Evolutionary conservation across 306 rosid species (phyloP).

Genomic region (Senna tora): DNA sequence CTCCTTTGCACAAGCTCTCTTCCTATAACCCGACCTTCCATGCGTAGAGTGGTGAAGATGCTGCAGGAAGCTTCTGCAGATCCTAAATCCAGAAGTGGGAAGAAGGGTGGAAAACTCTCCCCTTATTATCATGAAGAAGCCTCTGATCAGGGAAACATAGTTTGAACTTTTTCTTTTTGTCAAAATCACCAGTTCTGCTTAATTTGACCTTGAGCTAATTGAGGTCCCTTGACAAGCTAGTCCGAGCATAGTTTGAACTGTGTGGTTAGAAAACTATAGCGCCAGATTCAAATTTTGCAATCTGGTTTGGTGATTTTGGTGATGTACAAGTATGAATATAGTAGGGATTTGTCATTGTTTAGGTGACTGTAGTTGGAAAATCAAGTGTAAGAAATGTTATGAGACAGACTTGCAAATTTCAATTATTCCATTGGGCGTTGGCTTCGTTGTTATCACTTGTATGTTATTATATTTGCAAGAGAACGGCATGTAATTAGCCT

Average conservation of each 20-base stretch:
- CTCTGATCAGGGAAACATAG: constrained; percentile 41
- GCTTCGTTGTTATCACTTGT: constrained; percentile 3
- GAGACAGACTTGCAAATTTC: constrained; percentile 10
- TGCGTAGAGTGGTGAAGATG: constrained; percentile 74
- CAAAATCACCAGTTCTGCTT: too few species aligned
- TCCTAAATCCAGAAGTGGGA: constrained; percentile 41
- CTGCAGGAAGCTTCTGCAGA: constrained; percentile 54
- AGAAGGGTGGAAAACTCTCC: constrained; percentile 53
- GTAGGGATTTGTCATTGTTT: neutral
- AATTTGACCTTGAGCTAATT: too few species aligned
- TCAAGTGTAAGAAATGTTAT: constrained; percentile 30
- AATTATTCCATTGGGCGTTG: neutral
- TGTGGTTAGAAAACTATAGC: constrained; percentile 6
- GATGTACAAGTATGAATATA: neutral
- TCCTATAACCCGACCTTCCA: constrained; percentile 74
- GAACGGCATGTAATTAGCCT: constrained; percentile 2
- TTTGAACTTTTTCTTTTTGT: too few species aligned
- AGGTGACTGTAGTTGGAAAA: constrained; percentile 28
- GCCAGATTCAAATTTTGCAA: constrained; percentile 7
- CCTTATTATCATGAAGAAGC: constrained; percentile 62
- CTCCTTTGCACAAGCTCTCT: constrained; percentile 60
- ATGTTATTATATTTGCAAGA: constrained; percentile 3
- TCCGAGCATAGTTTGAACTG: constrained; percentile 40
- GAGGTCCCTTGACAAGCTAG: too few species aligned
- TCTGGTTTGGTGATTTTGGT: neutral